Evolutionary conservation across 2,329 filamentous ascomycete species (phyloP).

Genomic region (Sporothrix dimorphospora): DNA sequence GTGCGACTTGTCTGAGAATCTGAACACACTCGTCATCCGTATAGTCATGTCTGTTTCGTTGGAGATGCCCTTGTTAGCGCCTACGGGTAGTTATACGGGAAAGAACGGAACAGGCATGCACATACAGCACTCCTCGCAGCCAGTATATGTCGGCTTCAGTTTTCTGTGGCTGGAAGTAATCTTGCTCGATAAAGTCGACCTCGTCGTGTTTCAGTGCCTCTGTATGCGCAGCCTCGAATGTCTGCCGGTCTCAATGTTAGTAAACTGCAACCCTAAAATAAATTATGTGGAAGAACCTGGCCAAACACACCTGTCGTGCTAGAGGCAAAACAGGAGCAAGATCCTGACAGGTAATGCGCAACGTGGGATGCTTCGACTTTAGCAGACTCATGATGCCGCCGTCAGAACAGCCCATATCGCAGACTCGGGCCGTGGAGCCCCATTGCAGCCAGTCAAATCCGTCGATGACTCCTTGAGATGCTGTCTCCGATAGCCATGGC

Average conservation of each 20-base stretch:
- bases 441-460: background rate
- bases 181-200: background rate
- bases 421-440: background rate
- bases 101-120: background rate
- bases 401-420: background rate
- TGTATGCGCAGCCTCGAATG: background rate
- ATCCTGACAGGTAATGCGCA: background rate
- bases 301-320: background rate
- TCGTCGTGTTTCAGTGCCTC: background rate
- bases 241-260: background rate
- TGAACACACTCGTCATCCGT: background rate
- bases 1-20: background rate
- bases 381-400: conserved; percentile 2
- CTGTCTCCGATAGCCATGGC: background rate
- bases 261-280: background rate
- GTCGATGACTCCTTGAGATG: background rate
- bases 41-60: background rate
- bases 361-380: background rate
- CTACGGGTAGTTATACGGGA: too few species aligned
- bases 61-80: too few species aligned
- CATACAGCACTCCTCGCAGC: background rate
- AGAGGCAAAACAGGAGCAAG: background rate
- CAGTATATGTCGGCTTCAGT: background rate
- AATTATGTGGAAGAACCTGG: background rate
- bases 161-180: background rate